A percentile compares a stretch with the other conserved stretches of the same genome.
These are phyloP conservation scores for Calendula officinalis DNA, from an alignment of 129 eudicot species.

Conservation along the genomic window DNA sequence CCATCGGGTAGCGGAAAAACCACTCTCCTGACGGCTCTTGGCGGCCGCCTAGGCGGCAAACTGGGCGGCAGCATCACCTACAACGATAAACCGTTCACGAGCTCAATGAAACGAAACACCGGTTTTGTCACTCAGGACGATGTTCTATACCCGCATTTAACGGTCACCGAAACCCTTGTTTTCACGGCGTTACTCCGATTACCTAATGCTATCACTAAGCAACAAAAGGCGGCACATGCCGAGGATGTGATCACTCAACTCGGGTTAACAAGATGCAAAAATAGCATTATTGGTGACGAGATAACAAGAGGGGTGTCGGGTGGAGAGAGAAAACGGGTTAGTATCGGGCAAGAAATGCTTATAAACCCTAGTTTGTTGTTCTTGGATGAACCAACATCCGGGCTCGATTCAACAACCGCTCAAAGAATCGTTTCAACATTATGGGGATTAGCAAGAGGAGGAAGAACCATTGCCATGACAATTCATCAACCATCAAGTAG, in stretches of 20 bases:
- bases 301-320: conserved; percentile 69
- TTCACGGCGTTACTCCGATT: conserved; percentile 71
- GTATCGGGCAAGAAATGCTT: conserved; percentile 90
- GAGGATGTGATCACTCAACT: conserved; percentile 59
- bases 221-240: conserved; percentile 49
- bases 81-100: conserved; percentile 58
- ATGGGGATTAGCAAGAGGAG: conserved; percentile 70
- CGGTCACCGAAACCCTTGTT: conserved; percentile 72
- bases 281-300: conserved; percentile 56
- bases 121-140: conserved; percentile 90
- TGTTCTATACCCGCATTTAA: conserved; percentile 61
- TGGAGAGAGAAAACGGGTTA: conserved; percentile 90
- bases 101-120: conserved; percentile 51
- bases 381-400: conserved; percentile 90
- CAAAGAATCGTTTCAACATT: conserved; percentile 65
- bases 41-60: conserved; percentile 61
- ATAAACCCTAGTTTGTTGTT: conserved; percentile 76
- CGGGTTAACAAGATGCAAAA: conserved; percentile 55
- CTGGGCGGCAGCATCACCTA: conserved; percentile 53
- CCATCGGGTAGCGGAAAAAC: conserved; percentile 90
- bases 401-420: conserved; percentile 91
- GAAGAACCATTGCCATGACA: conserved; percentile 77
- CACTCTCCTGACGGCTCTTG: conserved; percentile 68
- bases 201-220: conserved; percentile 41
- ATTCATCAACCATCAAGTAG: conserved; percentile 90